A percentile compares a stretch with the other conserved stretches of the same genome.
phyloP scores from a whole-genome alignment of 768 basidiomycete species.

The Tricholoma saponaceum region DNA sequence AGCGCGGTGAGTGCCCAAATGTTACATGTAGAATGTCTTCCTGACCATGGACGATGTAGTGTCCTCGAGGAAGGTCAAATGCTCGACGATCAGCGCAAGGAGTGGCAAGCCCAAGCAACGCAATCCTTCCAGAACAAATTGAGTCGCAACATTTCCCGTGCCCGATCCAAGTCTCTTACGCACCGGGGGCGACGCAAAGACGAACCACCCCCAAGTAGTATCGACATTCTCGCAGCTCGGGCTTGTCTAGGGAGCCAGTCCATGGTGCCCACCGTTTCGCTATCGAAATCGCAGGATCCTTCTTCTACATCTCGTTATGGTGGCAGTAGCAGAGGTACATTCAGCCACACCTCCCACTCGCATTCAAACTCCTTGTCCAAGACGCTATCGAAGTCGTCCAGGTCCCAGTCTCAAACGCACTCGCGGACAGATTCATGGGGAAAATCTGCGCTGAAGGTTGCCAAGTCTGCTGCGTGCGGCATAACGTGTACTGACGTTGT shows the following conservation, averaged over 20 bases:
- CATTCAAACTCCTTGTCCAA: conserved; percentile 35
- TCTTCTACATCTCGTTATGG: conserved; percentile 7
- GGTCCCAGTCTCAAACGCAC: conserved; percentile 33
- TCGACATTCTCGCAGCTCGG: conserved; percentile 64
- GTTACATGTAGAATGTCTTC: neutral
- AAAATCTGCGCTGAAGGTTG: conserved; percentile 37
- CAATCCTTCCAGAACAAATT: conserved; percentile 63
- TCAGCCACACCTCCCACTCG: conserved; percentile 25
- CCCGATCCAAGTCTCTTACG: conserved; percentile 56
- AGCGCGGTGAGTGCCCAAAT: conserved; percentile 31
- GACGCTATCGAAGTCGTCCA: conserved; percentile 29
- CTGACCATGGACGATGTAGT: conserved; percentile 28
- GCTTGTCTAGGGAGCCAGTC: conserved; percentile 66
- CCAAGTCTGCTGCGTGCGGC: conserved; percentile 29
- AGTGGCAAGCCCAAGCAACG: conserved; percentile 63
- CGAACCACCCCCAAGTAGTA: conserved; percentile 26
- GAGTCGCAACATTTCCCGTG: conserved; percentile 57
- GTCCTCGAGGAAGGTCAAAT: conserved; percentile 63
- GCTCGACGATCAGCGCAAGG: conserved; percentile 58
- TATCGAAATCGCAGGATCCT: conserved; percentile 12
- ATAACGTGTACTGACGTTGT: conserved; percentile 11
- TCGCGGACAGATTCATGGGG: conserved; percentile 42
- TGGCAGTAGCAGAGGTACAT: conserved; percentile 10
- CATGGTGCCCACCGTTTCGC: conserved; percentile 37
- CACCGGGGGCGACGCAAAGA: conserved; percentile 27